A percentile compares a stretch with the other conserved stretches of the same genome.
phyloP scores from a whole-genome alignment of 768 basidiomycete genomes.

The Boletus eberwhitei region DNA sequence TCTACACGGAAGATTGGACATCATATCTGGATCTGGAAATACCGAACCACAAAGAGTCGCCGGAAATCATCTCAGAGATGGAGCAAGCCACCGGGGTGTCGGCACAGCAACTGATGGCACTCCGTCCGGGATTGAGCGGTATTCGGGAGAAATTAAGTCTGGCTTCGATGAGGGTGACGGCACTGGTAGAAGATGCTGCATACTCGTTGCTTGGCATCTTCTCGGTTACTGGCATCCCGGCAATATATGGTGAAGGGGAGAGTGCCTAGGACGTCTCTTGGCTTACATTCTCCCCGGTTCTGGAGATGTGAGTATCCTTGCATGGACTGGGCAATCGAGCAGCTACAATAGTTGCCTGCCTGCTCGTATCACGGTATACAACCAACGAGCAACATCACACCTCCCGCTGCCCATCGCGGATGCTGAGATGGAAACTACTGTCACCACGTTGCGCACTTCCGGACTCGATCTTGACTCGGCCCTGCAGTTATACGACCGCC shows the following conservation, averaged over 20 bases:
- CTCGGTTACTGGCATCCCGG: not conserved
- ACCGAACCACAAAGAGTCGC: no score
- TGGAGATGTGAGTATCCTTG: slow-evolving; percentile 3
- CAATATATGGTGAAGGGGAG: not conserved
- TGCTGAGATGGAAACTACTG: not conserved
- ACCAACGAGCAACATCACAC: not conserved
- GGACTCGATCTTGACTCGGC: not conserved
- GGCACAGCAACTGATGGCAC: not conserved
- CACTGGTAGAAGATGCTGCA: not conserved
- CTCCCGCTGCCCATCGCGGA: not conserved
- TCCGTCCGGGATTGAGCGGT: not conserved
- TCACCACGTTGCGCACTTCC: not conserved
- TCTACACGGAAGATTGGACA: no score
- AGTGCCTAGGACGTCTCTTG: not conserved
- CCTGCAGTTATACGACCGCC: not conserved
- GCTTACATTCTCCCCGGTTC: not conserved
- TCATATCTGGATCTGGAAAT: no score
- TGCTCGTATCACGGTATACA: not conserved
- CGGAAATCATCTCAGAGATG: slow-evolving; percentile 6
- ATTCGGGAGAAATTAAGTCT: not conserved
- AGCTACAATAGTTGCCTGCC: slow-evolving; percentile 5
- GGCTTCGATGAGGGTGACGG: not conserved
- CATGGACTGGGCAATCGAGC: slow-evolving; percentile 5
- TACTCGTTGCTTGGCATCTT: not conserved
- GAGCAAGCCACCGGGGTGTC: not conserved